Evolutionary conservation across 1,284 basidiomycete genomes (phyloP).

Genomic region (Vanrija sp.): DNA sequence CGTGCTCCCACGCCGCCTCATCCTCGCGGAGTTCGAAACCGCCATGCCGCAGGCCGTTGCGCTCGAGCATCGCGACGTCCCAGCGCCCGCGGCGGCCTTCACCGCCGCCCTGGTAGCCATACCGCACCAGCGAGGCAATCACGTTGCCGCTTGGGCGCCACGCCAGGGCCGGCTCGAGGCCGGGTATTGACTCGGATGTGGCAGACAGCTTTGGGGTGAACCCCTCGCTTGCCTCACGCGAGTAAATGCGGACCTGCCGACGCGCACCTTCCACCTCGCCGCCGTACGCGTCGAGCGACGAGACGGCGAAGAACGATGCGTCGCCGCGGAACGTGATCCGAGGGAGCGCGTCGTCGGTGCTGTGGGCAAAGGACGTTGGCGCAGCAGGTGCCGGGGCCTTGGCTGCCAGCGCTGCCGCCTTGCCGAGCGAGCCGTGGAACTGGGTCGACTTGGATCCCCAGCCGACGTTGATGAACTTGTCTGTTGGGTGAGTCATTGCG

Average conservation of each 20-base stretch:
- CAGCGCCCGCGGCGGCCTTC: constrained; percentile 61
- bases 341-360: constrained; percentile 69
- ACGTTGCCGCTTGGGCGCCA: constrained; percentile 89
- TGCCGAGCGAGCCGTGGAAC: constrained; percentile 94
- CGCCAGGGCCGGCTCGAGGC: constrained; percentile 72
- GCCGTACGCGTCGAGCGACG: constrained; percentile 57
- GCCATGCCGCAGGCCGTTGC: constrained; percentile 88
- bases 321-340: constrained; percentile 92
- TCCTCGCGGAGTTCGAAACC: constrained; percentile 71
- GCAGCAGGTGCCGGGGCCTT: constrained; percentile 54
- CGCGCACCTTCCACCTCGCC: constrained; percentile 26
- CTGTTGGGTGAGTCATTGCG: constrained; percentile 53
- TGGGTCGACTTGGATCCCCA: constrained; percentile 98
- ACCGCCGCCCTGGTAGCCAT: constrained; percentile 65
- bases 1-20: constrained; percentile 41
- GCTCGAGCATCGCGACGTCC: constrained; percentile 91
- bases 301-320: constrained; percentile 81
- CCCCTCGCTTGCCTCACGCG: constrained; percentile 53
- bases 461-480: constrained; percentile 87
- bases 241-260: constrained; percentile 73
- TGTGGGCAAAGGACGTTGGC: constrained; percentile 43
- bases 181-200: constrained; percentile 77
- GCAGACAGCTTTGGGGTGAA: constrained; percentile 68
- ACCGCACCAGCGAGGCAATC: constrained; percentile 77
- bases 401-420: constrained; percentile 62